phyloP scores from a whole-genome alignment of 2,329 filamentous ascomycete genomes.

The Hypoxylon sp. region DNA sequence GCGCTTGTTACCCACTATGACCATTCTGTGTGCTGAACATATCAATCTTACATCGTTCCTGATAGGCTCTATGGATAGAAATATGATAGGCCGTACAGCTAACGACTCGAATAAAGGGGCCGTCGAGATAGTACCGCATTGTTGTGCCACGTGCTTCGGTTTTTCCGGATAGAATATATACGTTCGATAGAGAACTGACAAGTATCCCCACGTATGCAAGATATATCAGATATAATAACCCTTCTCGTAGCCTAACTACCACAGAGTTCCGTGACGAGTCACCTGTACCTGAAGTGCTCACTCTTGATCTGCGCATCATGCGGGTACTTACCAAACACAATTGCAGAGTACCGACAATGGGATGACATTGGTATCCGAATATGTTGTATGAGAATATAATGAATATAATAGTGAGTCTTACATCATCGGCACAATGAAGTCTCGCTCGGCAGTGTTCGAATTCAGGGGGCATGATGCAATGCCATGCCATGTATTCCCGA shows the following conservation, averaged over 20 bases:
- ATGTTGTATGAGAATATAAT: background rate
- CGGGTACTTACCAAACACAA: background rate
- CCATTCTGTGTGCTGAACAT: background rate
- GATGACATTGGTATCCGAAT: background rate
- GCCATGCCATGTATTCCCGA: background rate
- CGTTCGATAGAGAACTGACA: background rate
- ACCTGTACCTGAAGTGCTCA: background rate
- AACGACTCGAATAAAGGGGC: background rate
- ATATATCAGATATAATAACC: background rate
- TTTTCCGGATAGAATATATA: background rate
- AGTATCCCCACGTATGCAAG: background rate
- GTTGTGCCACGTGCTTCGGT: background rate
- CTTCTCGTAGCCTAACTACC: background rate
- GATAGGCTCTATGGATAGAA: background rate
- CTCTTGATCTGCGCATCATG: background rate
- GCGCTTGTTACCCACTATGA: background rate
- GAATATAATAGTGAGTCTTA: background rate
- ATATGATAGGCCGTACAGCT: background rate
- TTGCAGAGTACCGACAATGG: background rate
- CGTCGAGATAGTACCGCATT: background rate
- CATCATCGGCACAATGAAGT: background rate
- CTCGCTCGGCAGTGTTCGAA: background rate
- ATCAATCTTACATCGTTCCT: background rate
- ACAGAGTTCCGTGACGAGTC: too few species aligned
- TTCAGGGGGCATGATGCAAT: background rate